Base-by-base conservation (phyloP, 495 filamentous ascomycete genomes). In the Hypoxylon trugodes region DNA sequence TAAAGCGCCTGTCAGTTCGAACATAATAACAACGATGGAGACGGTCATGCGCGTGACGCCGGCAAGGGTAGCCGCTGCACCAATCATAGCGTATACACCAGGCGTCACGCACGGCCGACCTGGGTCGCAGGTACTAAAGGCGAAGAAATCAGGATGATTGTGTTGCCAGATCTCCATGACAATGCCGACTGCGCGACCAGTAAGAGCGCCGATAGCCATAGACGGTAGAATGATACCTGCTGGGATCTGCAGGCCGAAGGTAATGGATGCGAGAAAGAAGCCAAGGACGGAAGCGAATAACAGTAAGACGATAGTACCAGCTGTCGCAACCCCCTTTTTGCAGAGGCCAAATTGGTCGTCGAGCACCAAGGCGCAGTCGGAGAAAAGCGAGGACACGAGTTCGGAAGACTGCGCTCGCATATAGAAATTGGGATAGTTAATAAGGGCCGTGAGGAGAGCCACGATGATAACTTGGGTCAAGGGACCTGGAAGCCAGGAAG, bases 1-100 rank as follows among this genome's bases (percentile, higher is more conserved):
- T 10, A 98, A 79, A 0, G 95, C 96, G 21, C 95, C 95, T 0
- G 95, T 98, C 22, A 98, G 86, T 76, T 98, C 95, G 65, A 98
- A 98, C 91, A 96, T 98, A 76, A 98, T 98, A 61, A 98, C 95
- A 2, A 98, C 95, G 68, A 98, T 97, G 8, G 94, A 97, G 6
- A 88, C 84, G 8, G 95, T 98, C 90, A 98, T 97, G 65, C 95
- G 87, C 21, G 94, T 98, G n/a, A 95, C 91, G 42, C 95, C 95
- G n/a, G 89, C 93, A 3, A 98, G 85, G 2, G 93, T 90, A 16
- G 96, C 93, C n/a, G 96, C 94, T 1, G 95, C 95, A 25, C 96
- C 95, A 65, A 98, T 92, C 69, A 98, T 96, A 43, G 95, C 95
- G 72, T 98, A 98, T 4, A 93, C 90, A 1, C 95, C 96, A 0